Base-by-base conservation (phyloP, 1,139 yeast species). In the Nematodospora anomalae region DNA sequence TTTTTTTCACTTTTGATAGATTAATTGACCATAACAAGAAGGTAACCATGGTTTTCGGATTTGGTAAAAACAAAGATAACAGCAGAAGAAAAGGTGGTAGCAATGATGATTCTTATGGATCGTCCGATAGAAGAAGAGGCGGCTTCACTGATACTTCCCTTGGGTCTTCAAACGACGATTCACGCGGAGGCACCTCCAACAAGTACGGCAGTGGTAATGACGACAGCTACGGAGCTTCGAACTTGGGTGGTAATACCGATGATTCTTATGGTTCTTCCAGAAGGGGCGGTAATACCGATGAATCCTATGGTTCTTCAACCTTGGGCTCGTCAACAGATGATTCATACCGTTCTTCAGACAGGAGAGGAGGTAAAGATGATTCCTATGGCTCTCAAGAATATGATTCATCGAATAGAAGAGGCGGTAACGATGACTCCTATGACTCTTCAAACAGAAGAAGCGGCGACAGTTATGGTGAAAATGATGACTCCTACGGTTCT, bases 41-140 rank as follows among this genome's bases (percentile, higher is more conserved):
- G 28, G 16, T 20, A 32, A 54, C 36, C 50, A 58, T 58, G 64
- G 64, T 51, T 40, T 58, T 58, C 41, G 64, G 63, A 30, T 56
- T 58, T 26, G 64, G 64, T 43, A 47, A 50, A 36, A 35, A 43
- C 24, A 37, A 43, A 22, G 41, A 47, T 40, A 26, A 30, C 30
- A 11, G 23, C 12, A 37, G 37, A 28, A 37, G 44, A 30, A 22
- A 12, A 8, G 32, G 28, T 23, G 21, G 11, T 14, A 18, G 14
- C 10, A 41, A 34, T 33, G 32, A 34, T 16, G 54, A 54, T 24
- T 43, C 50, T 12, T 45, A 41, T 15, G 40, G 40, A 11, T 32
- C 40, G n/a, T 45, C 45, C 33, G 42, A 49, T 36, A 38, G 36
- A 21, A 51, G 47, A 29, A 34, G 36, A 36, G 42, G 46, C 15